phyloP scores from a whole-genome alignment of 805 yeast genomes.

The Starmerella floris region DNA sequence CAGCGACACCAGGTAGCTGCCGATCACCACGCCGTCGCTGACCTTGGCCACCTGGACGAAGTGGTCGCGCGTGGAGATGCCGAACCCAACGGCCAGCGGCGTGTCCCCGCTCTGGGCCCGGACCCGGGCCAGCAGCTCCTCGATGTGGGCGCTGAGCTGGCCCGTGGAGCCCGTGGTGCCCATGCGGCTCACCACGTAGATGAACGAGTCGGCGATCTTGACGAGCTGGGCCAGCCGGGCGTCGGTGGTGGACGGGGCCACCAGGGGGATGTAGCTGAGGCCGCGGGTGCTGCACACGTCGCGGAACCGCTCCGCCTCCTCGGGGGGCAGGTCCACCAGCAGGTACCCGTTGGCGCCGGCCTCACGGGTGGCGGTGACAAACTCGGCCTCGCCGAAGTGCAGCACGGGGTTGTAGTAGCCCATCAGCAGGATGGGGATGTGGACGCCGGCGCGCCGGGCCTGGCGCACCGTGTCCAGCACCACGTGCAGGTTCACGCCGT shows the following conservation, averaged over 20 bases:
- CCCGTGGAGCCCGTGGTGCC: constrained; percentile 89
- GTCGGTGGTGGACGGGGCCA: constrained; percentile 93
- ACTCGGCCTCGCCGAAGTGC: constrained; percentile 74
- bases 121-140: constrained; percentile 58
- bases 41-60: constrained; percentile 60
- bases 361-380: constrained; percentile 61
- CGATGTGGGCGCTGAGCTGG: constrained; percentile 48
- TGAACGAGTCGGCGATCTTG: constrained; percentile 83
- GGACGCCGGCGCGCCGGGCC: constrained; percentile 74
- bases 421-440: constrained; percentile 84
- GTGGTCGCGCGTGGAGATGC: constrained; percentile 89
- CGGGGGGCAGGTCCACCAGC: constrained; percentile 94
- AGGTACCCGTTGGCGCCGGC: constrained; percentile 95
- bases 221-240: constrained; percentile 69
- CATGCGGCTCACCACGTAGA: constrained; percentile 95
- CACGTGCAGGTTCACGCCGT: constrained; percentile 60
- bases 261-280: constrained; percentile 77
- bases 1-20: constrained; percentile 65
- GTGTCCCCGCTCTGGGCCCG: constrained; percentile 57
- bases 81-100: constrained; percentile 93
- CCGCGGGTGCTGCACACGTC: constrained; percentile 52
- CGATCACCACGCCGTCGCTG: constrained; percentile 95
- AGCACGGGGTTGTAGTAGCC: constrained; percentile 95
- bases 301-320: constrained; percentile 85
- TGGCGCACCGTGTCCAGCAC: constrained; percentile 57